These are phyloP conservation scores for Nakazawaea wickerhamii DNA, from an alignment of 805 yeast genomes.

Conservation along the genomic window DNA sequence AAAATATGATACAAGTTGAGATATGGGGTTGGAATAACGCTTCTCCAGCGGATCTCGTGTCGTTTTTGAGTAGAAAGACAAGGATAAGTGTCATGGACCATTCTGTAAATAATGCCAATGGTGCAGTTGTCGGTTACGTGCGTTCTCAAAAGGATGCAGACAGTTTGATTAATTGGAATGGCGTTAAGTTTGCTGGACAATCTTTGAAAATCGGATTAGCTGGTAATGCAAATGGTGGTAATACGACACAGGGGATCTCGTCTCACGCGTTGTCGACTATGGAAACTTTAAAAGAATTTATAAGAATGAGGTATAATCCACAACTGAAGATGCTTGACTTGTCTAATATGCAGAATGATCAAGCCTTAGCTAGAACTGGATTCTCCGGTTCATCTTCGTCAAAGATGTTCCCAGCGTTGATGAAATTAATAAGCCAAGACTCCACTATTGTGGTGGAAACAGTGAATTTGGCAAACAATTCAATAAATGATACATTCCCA, in stretches of 20 bases:
- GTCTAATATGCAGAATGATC: conserved; percentile 58
- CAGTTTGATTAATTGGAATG: conserved; percentile 55
- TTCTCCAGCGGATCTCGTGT: conserved; percentile 56
- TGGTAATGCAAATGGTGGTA: conserved; percentile 22
- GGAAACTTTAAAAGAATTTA: conserved; percentile 53
- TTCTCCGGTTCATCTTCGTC: conserved; percentile 48
- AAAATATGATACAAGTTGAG: conserved; percentile 42
- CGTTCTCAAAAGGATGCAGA: conserved; percentile 50
- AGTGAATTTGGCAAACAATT: conserved; percentile 64
- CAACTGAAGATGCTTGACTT: conserved; percentile 64
- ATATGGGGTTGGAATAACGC: conserved; percentile 83
- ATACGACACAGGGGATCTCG: conserved; percentile 5
- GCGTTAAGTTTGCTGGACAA: conserved; percentile 79
- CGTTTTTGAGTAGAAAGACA: conserved; percentile 66
- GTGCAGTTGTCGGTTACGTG: conserved; percentile 57
- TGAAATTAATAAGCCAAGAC: conserved; percentile 66
- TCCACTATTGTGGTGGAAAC: conserved; percentile 51
- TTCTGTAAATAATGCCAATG: conserved; percentile 41
- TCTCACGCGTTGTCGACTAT: conserved; percentile 40
- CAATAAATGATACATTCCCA: conserved; percentile 52
- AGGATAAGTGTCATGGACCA: conserved; percentile 50
- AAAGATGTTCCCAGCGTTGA: conserved; percentile 84
- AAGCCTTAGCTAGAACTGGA: conserved; percentile 52
- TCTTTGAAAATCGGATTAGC: conserved; percentile 43
- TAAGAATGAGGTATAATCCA: conserved; percentile 63